phyloP scores from a whole-genome alignment of 2,329 filamentous ascomycete genomes.

The Metarhizium rileyi region DNA sequence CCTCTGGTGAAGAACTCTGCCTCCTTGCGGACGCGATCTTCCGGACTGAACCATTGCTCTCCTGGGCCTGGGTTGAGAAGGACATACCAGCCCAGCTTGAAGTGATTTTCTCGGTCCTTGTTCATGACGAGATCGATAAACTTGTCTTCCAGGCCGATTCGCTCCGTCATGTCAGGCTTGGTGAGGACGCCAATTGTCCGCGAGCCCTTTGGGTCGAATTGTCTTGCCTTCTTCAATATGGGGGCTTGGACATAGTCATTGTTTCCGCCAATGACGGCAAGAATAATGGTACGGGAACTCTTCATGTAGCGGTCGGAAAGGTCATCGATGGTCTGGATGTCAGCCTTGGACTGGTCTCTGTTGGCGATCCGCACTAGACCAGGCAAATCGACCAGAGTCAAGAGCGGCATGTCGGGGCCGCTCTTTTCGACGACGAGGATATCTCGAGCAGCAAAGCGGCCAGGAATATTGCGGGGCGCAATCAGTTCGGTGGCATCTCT shows the following conservation, averaged over 20 bases:
- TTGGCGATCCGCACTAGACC: constrained; percentile 47
- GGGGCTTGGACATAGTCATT: constrained; percentile 44
- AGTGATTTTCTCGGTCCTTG: constrained; percentile 38
- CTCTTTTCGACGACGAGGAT: constrained; percentile 49
- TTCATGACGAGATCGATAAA: constrained; percentile 44
- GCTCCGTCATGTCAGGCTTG: constrained; percentile 35
- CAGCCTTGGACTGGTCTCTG: constrained; percentile 40
- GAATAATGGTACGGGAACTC: constrained; percentile 43
- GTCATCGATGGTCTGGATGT: constrained; percentile 41
- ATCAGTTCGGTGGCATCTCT: constrained; percentile 40
- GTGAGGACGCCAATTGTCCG: constrained; percentile 43
- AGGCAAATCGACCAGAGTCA: constrained; percentile 53
- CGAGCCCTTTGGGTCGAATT: constrained; percentile 39
- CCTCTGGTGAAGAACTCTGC: constrained; percentile 39
- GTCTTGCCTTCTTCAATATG: constrained; percentile 39
- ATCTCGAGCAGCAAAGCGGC: constrained; percentile 40
- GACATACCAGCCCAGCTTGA: constrained; percentile 42
- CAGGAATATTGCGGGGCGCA: constrained; percentile 38
- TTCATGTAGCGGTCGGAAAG: constrained; percentile 47
- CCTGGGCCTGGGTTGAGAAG: constrained; percentile 39
- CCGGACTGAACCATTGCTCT: constrained; percentile 32
- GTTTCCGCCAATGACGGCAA: constrained; percentile 46
- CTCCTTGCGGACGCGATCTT: constrained; percentile 32
- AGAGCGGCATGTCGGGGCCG: constrained; percentile 47
- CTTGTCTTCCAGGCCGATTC: constrained; percentile 42